These are phyloP conservation scores for Zymoseptoria brevis DNA, from an alignment of 2,329 filamentous ascomycete genomes.

Conservation along the genomic window DNA sequence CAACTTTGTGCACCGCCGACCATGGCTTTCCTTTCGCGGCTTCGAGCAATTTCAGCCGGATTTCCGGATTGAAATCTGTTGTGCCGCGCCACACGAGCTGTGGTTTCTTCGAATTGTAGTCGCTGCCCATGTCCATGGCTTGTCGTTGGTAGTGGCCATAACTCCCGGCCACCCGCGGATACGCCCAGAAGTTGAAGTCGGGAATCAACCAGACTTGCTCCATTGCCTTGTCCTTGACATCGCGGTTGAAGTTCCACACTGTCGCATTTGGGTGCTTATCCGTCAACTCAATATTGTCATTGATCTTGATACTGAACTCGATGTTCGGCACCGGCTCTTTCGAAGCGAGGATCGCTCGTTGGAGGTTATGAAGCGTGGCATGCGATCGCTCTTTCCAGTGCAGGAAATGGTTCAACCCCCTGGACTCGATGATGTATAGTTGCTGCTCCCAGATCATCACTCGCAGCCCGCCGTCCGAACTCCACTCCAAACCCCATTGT, in stretches of 20 bases:
- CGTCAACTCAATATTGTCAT: slow-evolving; percentile 35
- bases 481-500: slow-evolving; percentile 26
- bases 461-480: slow-evolving; percentile 27
- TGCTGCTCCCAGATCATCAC: slow-evolving; percentile 32
- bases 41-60: slow-evolving; percentile 28
- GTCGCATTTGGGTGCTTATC: slow-evolving; percentile 21
- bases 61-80: slow-evolving; percentile 24
- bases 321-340: slow-evolving; percentile 38
- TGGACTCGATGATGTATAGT: slow-evolving; percentile 31
- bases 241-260: slow-evolving; percentile 37
- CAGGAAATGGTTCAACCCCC: slow-evolving; percentile 24
- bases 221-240: slow-evolving; percentile 26
- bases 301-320: slow-evolving; percentile 44
- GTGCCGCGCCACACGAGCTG: slow-evolving; percentile 45
- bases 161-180: slow-evolving; percentile 28
- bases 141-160: slow-evolving; percentile 21
- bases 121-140: slow-evolving; percentile 18
- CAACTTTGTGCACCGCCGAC: slow-evolving; percentile 36
- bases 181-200: slow-evolving; percentile 48
- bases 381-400: slow-evolving; percentile 26
- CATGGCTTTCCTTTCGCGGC: slow-evolving; percentile 32
- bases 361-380: slow-evolving; percentile 40
- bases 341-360: slow-evolving; percentile 41
- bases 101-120: slow-evolving; percentile 35
- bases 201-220: slow-evolving; percentile 43